These are phyloP conservation scores for Miscanthus lutarioriparius DNA, from an alignment of 176 grass and related monocot genomes.

Conservation along the genomic window DNA sequence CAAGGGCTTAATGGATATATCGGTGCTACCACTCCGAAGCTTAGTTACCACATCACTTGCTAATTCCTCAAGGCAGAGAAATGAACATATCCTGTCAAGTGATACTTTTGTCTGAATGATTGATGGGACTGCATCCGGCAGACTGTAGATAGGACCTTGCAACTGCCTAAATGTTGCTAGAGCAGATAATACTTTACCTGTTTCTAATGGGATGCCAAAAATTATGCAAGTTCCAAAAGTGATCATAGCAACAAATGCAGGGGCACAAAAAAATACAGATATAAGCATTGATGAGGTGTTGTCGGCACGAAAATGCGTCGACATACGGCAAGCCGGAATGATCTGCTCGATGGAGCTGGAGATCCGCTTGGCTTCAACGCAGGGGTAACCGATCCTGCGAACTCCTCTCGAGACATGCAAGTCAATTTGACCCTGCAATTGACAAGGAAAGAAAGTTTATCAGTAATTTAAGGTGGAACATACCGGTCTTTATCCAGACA, in stretches of 20 bases:
- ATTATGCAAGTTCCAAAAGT: constrained; percentile 66
- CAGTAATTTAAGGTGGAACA: too few relatives aligned
- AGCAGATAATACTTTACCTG: constrained; percentile 66
- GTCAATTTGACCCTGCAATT: too few relatives aligned
- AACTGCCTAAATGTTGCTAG: constrained; percentile 75
- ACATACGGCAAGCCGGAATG: too few relatives aligned
- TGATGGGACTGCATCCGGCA: constrained; percentile 48
- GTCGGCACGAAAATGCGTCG: too few relatives aligned
- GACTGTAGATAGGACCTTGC: constrained; percentile 65
- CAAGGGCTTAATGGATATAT: constrained; percentile 19
- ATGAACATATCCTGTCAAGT: constrained; percentile 62
- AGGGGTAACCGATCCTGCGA: too few relatives aligned
- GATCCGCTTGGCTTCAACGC: too few relatives aligned
- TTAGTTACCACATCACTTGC: constrained; percentile 44
- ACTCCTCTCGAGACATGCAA: too few relatives aligned
- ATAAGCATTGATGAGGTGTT: constrained; percentile 40
- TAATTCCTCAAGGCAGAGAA: constrained; percentile 62
- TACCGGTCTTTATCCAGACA: too few relatives aligned
- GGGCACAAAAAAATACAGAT: constrained; percentile 61
- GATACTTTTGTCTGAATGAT: constrained; percentile 82
- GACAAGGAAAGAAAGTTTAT: too few relatives aligned
- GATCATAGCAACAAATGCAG: constrained; percentile 65
- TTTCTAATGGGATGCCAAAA: constrained; percentile 62
- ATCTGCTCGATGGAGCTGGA: too few relatives aligned
- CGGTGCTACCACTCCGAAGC: constrained; percentile 44